Evolutionary conservation across 2,329 filamentous ascomycete species (phyloP).

Genomic region (Helicocarpus griseus): DNA sequence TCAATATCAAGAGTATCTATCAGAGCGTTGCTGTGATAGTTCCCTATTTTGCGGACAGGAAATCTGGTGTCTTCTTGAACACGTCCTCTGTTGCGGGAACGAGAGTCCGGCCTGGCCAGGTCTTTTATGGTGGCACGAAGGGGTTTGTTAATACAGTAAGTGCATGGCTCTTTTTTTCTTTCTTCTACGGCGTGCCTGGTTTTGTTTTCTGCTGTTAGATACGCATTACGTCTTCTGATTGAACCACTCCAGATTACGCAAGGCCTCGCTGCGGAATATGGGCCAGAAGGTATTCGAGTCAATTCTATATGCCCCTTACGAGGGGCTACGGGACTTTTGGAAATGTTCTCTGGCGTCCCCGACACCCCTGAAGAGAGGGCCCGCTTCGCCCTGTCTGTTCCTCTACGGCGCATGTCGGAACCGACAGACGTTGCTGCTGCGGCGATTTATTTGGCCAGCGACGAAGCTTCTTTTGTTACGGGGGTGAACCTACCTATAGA

Average conservation of each 20-base stretch:
- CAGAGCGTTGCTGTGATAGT: slow-evolving; percentile 18
- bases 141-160: slow-evolving; percentile 33
- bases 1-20: slow-evolving; percentile 36
- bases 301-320: slow-evolving; percentile 15
- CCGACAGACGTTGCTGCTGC: slow-evolving; percentile 59
- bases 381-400: slow-evolving; percentile 3
- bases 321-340: slow-evolving; percentile 11
- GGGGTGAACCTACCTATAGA: slow-evolving; percentile 59
- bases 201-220: too few relatives aligned
- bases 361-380: slow-evolving; percentile 7
- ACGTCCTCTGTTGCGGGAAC: slow-evolving; percentile 33
- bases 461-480: slow-evolving; percentile 62
- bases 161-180: not conserved
- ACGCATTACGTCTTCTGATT: not conserved
- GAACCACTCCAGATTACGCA: slow-evolving; percentile 7
- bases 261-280: slow-evolving; percentile 11
- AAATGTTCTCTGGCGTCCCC: slow-evolving; percentile 8
- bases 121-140: slow-evolving; percentile 37
- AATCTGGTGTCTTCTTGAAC: slow-evolving; percentile 22
- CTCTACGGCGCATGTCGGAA: slow-evolving; percentile 25
- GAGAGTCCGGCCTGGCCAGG: slow-evolving; percentile 32
- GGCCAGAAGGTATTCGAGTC: slow-evolving; percentile 10
- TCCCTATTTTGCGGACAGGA: slow-evolving; percentile 20
- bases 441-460: slow-evolving; percentile 58
- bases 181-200: not conserved